phyloP scores from a whole-genome alignment of 2,329 filamentous ascomycete genomes.

The Fusarium floridanum region DNA sequence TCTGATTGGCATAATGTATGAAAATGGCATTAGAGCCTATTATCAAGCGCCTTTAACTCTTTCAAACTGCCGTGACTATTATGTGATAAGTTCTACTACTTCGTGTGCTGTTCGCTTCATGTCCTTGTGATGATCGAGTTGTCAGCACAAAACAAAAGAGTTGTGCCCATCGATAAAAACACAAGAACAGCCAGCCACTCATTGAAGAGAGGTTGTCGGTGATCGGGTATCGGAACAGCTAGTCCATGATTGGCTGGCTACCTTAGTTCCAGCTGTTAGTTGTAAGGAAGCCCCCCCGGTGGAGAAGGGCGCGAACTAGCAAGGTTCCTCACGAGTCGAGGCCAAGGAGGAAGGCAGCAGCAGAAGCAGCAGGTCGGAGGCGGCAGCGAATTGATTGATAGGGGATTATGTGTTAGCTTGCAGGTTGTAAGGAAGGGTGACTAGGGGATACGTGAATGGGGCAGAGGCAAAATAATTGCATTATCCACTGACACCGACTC shows the following conservation, averaged over 20 bases:
- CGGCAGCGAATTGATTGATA: constrained; percentile 21
- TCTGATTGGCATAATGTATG: constrained; percentile 44
- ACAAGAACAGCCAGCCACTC: constrained; percentile 7
- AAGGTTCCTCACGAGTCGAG: constrained; percentile 32
- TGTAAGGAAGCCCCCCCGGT: constrained; percentile 17
- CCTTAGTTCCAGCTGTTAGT: constrained; percentile 28
- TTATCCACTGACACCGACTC: constrained; percentile 20
- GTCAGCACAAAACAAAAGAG: constrained; percentile 16
- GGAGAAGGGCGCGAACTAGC: constrained; percentile 31
- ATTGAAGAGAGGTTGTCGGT: constrained; percentile 44
- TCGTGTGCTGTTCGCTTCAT: constrained; percentile 9
- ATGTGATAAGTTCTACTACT: not conserved
- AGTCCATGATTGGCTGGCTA: constrained; percentile 45
- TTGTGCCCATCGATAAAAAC: constrained; percentile 30
- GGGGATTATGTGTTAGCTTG: constrained; percentile 15
- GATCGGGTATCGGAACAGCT: constrained; percentile 44
- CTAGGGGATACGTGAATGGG: constrained; percentile 41
- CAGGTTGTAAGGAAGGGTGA: constrained; percentile 14
- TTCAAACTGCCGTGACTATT: constrained; percentile 7
- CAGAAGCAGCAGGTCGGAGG: not conserved
- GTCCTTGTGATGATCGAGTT: constrained; percentile 36
- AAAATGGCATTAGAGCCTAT: constrained; percentile 38
- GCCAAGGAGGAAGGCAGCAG: not conserved
- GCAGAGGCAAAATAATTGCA: constrained; percentile 10
- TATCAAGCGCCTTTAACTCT: constrained; percentile 7